Evolutionary conservation across 371 early-diverging fungal genomes (phyloP).

Genomic region (Lichtheimia hyalospora): DNA sequence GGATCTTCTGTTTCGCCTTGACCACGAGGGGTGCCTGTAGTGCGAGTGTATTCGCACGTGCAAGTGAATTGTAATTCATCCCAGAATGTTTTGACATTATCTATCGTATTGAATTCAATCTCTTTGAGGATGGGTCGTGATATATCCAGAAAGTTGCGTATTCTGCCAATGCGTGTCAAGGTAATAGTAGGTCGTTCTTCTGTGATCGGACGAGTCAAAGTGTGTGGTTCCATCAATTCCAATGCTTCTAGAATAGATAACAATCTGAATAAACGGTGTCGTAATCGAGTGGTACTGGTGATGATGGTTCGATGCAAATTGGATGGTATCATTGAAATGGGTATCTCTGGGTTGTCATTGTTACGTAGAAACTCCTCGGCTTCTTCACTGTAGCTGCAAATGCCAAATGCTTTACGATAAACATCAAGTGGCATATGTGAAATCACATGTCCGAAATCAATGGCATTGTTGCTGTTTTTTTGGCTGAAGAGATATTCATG

Average conservation of each 20-base stretch:
- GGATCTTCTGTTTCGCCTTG: not conserved
- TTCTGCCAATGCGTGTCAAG: conserved; percentile 1
- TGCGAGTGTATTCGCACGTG: conserved; percentile 3
- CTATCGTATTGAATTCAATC: conserved; percentile 1
- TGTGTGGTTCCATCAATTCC: conserved; percentile 11
- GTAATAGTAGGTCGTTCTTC: not conserved
- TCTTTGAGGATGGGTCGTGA: conserved; percentile 12
- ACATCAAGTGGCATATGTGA: conserved; percentile 13
- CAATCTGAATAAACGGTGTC: conserved; percentile 2
- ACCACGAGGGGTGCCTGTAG: too few relatives aligned
- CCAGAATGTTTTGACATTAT: conserved; percentile 17
- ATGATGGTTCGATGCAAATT: not conserved
- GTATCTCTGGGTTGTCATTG: conserved; percentile 3
- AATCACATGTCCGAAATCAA: conserved; percentile 5
- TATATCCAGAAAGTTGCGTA: conserved; percentile 11
- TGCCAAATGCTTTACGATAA: conserved; percentile 14
- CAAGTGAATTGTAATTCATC: conserved; percentile 20
- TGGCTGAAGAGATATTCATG: conserved; percentile 14
- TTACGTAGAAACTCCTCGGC: conserved; percentile 14
- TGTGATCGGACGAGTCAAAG: not conserved
- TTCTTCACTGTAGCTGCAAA: conserved; percentile 2
- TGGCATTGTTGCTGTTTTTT: not conserved
- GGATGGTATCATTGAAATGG: conserved; percentile 6
- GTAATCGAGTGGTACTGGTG: conserved; percentile 2
- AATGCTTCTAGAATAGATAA: conserved; percentile 13